Percentiles rank a stretch among this genome's conserved stretches.
Evolutionary conservation across 495 filamentous ascomycete genomes (phyloP).

Genomic region (Aspergillus nidulans): DNA sequence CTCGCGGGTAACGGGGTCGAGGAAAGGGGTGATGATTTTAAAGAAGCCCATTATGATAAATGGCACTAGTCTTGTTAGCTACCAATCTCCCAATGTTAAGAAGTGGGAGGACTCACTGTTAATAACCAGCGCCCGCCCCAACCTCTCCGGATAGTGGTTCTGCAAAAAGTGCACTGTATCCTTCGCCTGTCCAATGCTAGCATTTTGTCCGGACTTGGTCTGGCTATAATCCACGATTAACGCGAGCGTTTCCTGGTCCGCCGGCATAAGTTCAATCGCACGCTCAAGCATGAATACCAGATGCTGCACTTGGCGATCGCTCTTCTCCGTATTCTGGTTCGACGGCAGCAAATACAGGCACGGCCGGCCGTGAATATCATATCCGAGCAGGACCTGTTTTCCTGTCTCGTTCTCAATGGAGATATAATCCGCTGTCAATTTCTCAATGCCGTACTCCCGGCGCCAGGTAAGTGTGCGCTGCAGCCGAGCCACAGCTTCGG

Average conservation of each 20-base stretch:
- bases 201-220: conserved; percentile 68
- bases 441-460: conserved; percentile 75
- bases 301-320: conserved; percentile 87
- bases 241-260: conserved; percentile 78
- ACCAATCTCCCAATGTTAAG: neutral
- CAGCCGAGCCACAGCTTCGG: conserved; percentile 72
- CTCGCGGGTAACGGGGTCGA: conserved; percentile 83
- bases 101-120: conserved; percentile 55
- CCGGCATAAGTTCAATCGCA: conserved; percentile 78
- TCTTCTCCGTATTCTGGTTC: conserved; percentile 85
- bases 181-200: conserved; percentile 68
- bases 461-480: conserved; percentile 81
- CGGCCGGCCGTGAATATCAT: conserved; percentile 74
- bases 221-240: conserved; percentile 88
- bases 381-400: conserved; percentile 86
- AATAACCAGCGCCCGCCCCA: conserved; percentile 83
- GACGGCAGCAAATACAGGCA: conserved; percentile 87
- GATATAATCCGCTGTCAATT: conserved; percentile 76
- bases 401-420: conserved; percentile 90
- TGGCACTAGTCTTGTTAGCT: conserved; percentile 53
- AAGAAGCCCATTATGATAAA: conserved; percentile 88
- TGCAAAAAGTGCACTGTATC: conserved; percentile 84
- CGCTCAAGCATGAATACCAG: conserved; percentile 94
- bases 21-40: conserved; percentile 91
- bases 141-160: conserved; percentile 86